phyloP scores from a whole-genome alignment of 208 protist species.

The Zelonia costaricensis region DNA sequence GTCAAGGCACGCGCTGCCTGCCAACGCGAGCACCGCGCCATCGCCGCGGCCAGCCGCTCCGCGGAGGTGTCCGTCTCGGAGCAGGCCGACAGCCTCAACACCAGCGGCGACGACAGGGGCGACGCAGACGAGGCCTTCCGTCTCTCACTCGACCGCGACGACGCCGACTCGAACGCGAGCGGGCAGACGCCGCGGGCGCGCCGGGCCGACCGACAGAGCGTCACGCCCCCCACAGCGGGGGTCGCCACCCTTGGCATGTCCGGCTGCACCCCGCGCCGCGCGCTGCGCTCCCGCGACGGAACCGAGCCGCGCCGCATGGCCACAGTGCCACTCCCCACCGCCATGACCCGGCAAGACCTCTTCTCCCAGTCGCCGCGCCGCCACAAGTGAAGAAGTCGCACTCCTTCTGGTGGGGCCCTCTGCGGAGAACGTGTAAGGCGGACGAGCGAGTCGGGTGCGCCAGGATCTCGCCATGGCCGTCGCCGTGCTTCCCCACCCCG shows the following conservation, averaged over 20 bases:
- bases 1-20: constrained; percentile 43
- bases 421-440: no score
- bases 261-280: background rate
- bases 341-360: constrained; percentile 24
- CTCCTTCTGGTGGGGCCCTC: no score
- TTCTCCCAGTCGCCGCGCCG: constrained; percentile 5
- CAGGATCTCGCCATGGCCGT: no score
- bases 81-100: background rate
- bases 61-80: background rate
- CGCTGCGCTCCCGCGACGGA: background rate
- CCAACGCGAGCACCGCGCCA: constrained; percentile 17
- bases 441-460: no score
- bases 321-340: constrained; percentile 27
- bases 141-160: background rate
- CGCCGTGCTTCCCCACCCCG: no score
- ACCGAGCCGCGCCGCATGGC: constrained; percentile 17
- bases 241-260: background rate
- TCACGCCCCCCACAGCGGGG: no score
- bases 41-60: background rate
- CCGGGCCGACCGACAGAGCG: no score
- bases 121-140: background rate
- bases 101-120: background rate
- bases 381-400: background rate
- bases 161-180: background rate
- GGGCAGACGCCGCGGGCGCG: no score